phyloP scores from a whole-genome alignment of 1,284 basidiomycete genomes.

The Sutorius eximius region DNA sequence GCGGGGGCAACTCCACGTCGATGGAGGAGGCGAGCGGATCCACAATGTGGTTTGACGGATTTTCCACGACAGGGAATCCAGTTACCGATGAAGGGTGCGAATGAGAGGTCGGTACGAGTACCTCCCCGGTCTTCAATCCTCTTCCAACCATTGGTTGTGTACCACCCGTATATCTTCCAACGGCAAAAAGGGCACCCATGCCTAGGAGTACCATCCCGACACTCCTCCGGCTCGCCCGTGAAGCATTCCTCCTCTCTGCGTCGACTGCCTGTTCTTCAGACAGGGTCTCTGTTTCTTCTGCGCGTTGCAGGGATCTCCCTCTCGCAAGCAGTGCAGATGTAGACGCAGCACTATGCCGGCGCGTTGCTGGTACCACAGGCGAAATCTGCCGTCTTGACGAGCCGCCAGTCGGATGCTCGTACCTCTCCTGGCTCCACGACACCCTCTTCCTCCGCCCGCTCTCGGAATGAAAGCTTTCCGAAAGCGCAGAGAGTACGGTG shows the following conservation, averaged over 20 bases:
- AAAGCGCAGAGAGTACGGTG: conserved; percentile 51
- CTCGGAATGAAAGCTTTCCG: conserved; percentile 75
- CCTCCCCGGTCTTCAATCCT: conserved; percentile 35
- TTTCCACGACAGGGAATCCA: conserved; percentile 9
- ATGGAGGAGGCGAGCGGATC: conserved; percentile 1
- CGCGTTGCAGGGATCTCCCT: conserved; percentile 49
- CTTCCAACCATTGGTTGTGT: conserved; percentile 29
- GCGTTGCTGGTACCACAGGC: conserved; percentile 32
- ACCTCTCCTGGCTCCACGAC: conserved; percentile 66
- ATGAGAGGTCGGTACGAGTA: conserved; percentile 30
- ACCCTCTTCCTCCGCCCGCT: conserved; percentile 55
- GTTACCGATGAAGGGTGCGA: conserved; percentile 1
- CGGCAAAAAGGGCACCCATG: conserved; percentile 65
- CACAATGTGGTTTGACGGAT: not conserved
- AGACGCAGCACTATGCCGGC: conserved; percentile 32
- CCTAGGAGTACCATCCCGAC: conserved; percentile 74
- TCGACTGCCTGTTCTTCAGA: conserved; percentile 28
- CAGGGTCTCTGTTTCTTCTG: conserved; percentile 22
- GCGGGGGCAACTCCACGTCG: conserved; percentile 25
- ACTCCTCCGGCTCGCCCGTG: conserved; percentile 61
- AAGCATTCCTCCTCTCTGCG: conserved; percentile 40
- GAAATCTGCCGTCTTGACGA: conserved; percentile 37
- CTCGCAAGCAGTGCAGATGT: conserved; percentile 35
- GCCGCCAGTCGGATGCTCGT: conserved; percentile 40
- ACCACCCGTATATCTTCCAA: conserved; percentile 49